Percentiles rank a stretch among this genome's conserved stretches.
These are phyloP conservation scores for Ceratocystis cacaofunesta DNA, from an alignment of 2,329 filamentous ascomycete genomes.

Conservation along the genomic window DNA sequence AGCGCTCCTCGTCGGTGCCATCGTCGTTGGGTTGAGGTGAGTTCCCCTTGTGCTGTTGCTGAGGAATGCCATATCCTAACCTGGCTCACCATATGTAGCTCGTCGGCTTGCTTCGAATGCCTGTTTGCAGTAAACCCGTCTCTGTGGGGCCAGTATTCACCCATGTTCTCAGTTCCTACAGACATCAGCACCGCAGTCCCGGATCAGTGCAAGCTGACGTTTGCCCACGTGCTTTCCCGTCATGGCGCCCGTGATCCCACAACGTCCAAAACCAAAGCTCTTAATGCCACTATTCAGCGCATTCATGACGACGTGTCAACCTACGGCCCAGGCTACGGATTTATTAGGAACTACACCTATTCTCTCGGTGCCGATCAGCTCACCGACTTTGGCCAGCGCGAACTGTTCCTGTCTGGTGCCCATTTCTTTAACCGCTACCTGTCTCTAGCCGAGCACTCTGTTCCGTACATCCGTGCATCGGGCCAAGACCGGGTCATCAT, in stretches of 20 bases:
- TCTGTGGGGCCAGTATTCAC: conserved; percentile 77
- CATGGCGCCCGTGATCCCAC: conserved; percentile 80
- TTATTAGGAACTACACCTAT: conserved; percentile 59
- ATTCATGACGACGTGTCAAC: conserved; percentile 44
- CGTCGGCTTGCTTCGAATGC: conserved; percentile 4
- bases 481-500: conserved; percentile 56
- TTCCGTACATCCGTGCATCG: conserved; percentile 59
- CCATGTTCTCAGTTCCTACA: conserved; percentile 63
- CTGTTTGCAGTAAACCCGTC: conserved; percentile 10
- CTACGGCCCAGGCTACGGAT: conserved; percentile 51
- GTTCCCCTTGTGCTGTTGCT: not conserved
- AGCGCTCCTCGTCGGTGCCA: not conserved
- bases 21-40: conserved; percentile 14
- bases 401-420: conserved; percentile 60
- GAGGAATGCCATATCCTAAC: not conserved
- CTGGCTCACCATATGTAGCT: conserved; percentile 25
- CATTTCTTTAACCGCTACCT: conserved; percentile 64
- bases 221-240: conserved; percentile 67
- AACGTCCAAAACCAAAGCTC: conserved; percentile 45
- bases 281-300: conserved; percentile 46
- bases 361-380: conserved; percentile 54
- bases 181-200: conserved; percentile 47
- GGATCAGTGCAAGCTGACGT: conserved; percentile 55
- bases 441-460: conserved; percentile 38
- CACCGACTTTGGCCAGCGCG: conserved; percentile 48